Base-by-base conservation (phyloP, 2,329 filamentous ascomycete species). In the Thelonectria discophora region DNA sequence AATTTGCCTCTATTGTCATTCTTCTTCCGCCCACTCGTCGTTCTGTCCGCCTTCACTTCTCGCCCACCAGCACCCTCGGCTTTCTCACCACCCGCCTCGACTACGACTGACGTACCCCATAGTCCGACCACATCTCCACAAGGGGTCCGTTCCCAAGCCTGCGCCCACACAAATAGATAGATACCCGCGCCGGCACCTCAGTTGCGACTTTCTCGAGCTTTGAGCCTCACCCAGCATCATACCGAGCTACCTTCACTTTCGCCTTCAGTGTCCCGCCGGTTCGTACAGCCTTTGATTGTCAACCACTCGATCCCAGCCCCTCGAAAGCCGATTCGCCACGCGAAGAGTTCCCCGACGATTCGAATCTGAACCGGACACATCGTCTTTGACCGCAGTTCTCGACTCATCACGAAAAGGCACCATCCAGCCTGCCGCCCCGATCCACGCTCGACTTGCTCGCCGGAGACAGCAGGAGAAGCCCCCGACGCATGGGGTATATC, bases 51-150 rank as follows among this genome's bases (percentile, higher is more conserved):
- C 45, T 42, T 21, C 46, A 55, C 20, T 47, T 13, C 2, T 46
- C 59, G 48, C 21, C 39, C 43, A 27, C 58, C 45, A 7, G 57
- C 60, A 50, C 53, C 13, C 50, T 59, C 56, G 55, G 60, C 46
- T 46, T 52, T 58, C 55, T 55, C 40, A 20, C 59, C 39, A 55
- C 45, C 24, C 43, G 45, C 30, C 30, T 37, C 42, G 10, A 67
- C 55, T 52, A 55, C 40, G 60, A 60, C 60, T 51, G 47, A 60
- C 62, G 53, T 69, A 72, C 69, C 69, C 69, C 69, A 72, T 72
- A 72, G 62, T 72, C 59, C 49, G 51, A 60, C 58, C 32, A 45
- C 30, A 58, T 68, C 69, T 62, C 69, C 69, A 72, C 69, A 15
- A 69, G 65, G 68, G 61, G 52, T 65, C 68, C 65, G 66, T 66